Conservation (phyloP, 768 basidiomycete genomes). For the Tylopilus plumbeoviolaceoides region DNA sequence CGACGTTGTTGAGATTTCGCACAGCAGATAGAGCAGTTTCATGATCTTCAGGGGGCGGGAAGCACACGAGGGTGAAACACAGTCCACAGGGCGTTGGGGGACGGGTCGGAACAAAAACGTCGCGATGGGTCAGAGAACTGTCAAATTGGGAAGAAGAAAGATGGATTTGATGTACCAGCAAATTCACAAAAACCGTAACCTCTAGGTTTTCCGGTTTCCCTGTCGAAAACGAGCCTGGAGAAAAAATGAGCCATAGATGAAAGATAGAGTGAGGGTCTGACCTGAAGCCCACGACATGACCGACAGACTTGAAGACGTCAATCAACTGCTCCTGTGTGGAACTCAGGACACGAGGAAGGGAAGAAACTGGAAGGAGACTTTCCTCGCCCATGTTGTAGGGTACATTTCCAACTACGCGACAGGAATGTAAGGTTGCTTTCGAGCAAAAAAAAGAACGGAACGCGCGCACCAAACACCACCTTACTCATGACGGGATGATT, state of each 20-base stretch:
- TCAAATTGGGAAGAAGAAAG: constrained; percentile 21
- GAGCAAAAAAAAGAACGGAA: background rate
- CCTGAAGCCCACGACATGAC: constrained; percentile 88
- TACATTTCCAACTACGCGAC: constrained; percentile 70
- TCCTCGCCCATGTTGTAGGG: constrained; percentile 86
- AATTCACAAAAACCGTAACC: constrained; percentile 96
- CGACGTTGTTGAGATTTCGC: constrained; percentile 89
- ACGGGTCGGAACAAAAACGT: constrained; percentile 14
- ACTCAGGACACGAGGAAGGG: constrained; percentile 4
- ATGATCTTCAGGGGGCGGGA: constrained; percentile 56
- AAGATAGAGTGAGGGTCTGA: constrained; percentile 24
- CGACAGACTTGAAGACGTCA: constrained; percentile 84
- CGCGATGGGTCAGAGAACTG: constrained; percentile 38
- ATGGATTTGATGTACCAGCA: constrained; percentile 60
- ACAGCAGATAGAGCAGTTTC: constrained; percentile 95
- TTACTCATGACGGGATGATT: constrained; percentile 47
- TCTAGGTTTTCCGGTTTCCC: constrained; percentile 91
- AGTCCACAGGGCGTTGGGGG: constrained; percentile 4
- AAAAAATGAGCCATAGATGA: constrained; percentile 1
- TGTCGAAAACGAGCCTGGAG: constrained; percentile 77
- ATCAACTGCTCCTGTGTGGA: constrained; percentile 67
- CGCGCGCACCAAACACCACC: constrained; percentile 63
- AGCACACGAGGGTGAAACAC: constrained; percentile 14
- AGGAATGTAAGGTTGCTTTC: background rate
- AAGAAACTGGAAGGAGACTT: constrained; percentile 12